Evolutionary conservation across 495 filamentous ascomycete genomes (phyloP).

Genomic region (Aspergillus asperescens): DNA sequence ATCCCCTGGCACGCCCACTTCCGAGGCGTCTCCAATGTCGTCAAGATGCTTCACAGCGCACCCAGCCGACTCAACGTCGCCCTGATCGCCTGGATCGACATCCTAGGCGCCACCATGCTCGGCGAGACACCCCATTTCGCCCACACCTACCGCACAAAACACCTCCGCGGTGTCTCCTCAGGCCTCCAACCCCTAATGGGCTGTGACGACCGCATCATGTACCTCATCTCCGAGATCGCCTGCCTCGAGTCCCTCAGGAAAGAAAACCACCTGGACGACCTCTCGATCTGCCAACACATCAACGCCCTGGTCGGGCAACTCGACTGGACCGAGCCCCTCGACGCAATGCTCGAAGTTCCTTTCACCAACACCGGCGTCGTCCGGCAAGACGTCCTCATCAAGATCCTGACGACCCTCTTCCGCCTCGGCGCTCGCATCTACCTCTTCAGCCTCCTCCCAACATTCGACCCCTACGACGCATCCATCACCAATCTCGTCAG

Average conservation of each 20-base stretch:
- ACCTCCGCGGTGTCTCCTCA: conserved; percentile 60
- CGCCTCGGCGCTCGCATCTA: conserved; percentile 88
- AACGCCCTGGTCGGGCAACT: conserved; percentile 71
- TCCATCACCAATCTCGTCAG: conserved; percentile 65
- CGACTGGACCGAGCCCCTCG: conserved; percentile 60
- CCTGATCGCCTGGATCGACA: conserved; percentile 91
- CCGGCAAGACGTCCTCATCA: conserved; percentile 68
- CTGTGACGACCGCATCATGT: conserved; percentile 96
- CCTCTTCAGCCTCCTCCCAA: conserved; percentile 83
- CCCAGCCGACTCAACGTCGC: conserved; percentile 74
- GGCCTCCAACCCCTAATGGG: conserved; percentile 94
- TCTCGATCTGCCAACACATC: conserved; percentile 75
- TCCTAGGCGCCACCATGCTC: conserved; percentile 87
- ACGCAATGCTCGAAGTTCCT: conserved; percentile 46
- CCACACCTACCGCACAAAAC: conserved; percentile 83
- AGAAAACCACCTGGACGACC: conserved; percentile 66
- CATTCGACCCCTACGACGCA: conserved; percentile 60
- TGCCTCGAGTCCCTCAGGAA: conserved; percentile 84
- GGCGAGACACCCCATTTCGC: conserved; percentile 79
- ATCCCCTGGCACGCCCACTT: conserved; percentile 96
- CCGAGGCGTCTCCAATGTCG: conserved; percentile 71
- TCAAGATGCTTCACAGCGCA: conserved; percentile 72
- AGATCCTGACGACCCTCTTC: conserved; percentile 82
- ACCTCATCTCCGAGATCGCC: conserved; percentile 93
- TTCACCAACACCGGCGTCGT: conserved; percentile 58